phyloP scores from a whole-genome alignment of 2,329 filamentous ascomycete genomes.

The Proliferodiscus dingleyae region DNA sequence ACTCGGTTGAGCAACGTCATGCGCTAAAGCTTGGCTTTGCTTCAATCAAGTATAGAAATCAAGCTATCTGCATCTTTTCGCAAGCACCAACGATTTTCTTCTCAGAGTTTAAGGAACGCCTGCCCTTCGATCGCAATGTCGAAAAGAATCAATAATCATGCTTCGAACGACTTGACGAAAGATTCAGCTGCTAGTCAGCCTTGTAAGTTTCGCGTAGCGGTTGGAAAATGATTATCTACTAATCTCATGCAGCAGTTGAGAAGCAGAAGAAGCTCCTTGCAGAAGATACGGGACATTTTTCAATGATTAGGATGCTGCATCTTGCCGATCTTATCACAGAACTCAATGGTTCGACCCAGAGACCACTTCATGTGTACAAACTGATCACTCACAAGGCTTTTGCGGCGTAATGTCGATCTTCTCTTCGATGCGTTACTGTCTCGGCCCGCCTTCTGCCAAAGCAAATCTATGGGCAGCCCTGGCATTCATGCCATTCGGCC shows the following conservation, averaged over 20 bases:
- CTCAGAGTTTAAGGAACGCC: not conserved
- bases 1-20: too few species aligned
- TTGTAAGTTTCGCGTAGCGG: slow-evolving; percentile 33
- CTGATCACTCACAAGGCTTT: slow-evolving; percentile 49
- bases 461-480: slow-evolving; percentile 77
- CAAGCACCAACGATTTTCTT: too few species aligned
- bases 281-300: slow-evolving; percentile 69
- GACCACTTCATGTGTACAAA: not conserved
- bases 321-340: slow-evolving; percentile 81
- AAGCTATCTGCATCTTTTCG: too few species aligned
- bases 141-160: slow-evolving; percentile 50
- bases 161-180: slow-evolving; percentile 46
- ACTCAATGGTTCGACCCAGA: slow-evolving; percentile 55
- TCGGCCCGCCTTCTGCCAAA: slow-evolving; percentile 61
- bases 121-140: slow-evolving; percentile 47
- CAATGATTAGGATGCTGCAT: slow-evolving; percentile 63
- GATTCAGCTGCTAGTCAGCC: slow-evolving; percentile 36
- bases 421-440: slow-evolving; percentile 88
- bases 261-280: slow-evolving; percentile 73
- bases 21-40: too few species aligned
- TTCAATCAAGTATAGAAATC: too few species aligned
- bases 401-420: slow-evolving; percentile 95
- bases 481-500: slow-evolving; percentile 80
- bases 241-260: slow-evolving; percentile 49
- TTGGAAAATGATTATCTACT: slow-evolving; percentile 6